phyloP scores from a whole-genome alignment of 208 protist species.

The Leishmania mexicana region DNA sequence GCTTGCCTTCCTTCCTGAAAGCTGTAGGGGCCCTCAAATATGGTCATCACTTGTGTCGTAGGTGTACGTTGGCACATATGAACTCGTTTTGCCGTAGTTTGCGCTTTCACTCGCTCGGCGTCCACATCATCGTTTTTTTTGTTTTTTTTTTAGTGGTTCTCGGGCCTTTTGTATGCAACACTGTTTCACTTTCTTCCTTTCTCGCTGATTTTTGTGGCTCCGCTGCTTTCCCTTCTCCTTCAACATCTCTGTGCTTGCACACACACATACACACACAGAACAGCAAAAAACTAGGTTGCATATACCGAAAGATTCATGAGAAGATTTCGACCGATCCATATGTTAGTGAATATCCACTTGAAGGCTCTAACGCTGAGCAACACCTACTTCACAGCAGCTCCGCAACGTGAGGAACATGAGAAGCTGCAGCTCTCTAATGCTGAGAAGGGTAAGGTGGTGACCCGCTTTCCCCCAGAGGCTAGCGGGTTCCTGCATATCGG shows the following conservation, averaged over 20 bases:
- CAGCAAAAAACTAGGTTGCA: not conserved
- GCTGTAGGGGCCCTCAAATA: constrained; percentile 8
- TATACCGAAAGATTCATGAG: constrained; percentile 36
- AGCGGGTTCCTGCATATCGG: constrained; percentile 98
- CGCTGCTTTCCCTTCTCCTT: constrained; percentile 11
- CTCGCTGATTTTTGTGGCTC: constrained; percentile 10
- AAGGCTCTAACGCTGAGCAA: constrained; percentile 60
- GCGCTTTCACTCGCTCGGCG: constrained; percentile 3
- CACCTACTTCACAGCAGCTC: constrained; percentile 47
- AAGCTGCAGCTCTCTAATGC: constrained; percentile 84
- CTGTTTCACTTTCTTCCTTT: not conserved
- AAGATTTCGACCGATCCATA: constrained; percentile 41
- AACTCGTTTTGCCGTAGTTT: constrained; percentile 14
- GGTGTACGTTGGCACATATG: not conserved
- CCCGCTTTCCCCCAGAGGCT: constrained; percentile 97
- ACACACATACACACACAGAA: not conserved
- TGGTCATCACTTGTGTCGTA: constrained; percentile 21
- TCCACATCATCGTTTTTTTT: constrained; percentile 14
- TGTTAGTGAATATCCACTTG: constrained; percentile 71
- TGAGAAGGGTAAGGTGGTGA: constrained; percentile 92
- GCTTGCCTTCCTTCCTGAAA: not conserved
- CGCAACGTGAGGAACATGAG: constrained; percentile 46
- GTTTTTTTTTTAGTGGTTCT: constrained; percentile 15
- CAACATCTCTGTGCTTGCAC: not conserved
- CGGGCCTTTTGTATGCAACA: not conserved